These are phyloP conservation scores for Metschnikowia bowlesiae DNA, from an alignment of 805 yeast species.

Conservation along the genomic window DNA sequence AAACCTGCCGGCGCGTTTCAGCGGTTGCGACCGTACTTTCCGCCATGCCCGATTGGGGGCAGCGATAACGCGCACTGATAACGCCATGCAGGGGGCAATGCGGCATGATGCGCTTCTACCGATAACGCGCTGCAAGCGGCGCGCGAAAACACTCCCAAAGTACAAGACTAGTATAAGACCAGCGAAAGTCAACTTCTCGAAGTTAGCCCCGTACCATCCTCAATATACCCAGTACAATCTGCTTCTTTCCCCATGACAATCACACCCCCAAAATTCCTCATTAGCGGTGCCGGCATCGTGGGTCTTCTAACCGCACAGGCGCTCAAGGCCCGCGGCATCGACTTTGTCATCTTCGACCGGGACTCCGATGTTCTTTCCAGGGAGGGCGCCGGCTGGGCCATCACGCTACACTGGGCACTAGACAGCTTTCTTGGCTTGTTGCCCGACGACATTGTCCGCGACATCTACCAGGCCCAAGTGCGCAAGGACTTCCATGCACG, in stretches of 20 bases:
- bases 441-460: conserved; percentile 17
- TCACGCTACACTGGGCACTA: conserved; percentile 27
- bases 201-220: no score
- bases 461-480: conserved; percentile 22
- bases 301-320: conserved; percentile 21
- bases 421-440: conserved; percentile 18
- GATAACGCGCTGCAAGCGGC: no score
- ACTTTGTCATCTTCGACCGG: conserved; percentile 24
- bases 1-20: no score
- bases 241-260: not conserved
- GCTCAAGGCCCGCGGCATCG: conserved; percentile 18
- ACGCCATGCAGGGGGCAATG: no score
- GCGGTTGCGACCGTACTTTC: no score
- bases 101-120: no score
- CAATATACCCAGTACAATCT: no score
- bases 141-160: no score
- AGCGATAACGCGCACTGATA: no score
- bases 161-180: no score
- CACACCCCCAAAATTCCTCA: not conserved
- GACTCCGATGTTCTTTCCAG: conserved; percentile 20
- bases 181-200: no score
- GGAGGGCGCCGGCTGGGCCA: conserved; percentile 29
- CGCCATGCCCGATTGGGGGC: no score
- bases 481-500: conserved; percentile 21
- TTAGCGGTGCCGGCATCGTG: conserved; percentile 7